A percentile compares a stretch with the other conserved stretches of the same genome.
Evolutionary conservation across 2,329 filamentous ascomycete species (phyloP).

Genomic region (Rhynchosporium agropyri): DNA sequence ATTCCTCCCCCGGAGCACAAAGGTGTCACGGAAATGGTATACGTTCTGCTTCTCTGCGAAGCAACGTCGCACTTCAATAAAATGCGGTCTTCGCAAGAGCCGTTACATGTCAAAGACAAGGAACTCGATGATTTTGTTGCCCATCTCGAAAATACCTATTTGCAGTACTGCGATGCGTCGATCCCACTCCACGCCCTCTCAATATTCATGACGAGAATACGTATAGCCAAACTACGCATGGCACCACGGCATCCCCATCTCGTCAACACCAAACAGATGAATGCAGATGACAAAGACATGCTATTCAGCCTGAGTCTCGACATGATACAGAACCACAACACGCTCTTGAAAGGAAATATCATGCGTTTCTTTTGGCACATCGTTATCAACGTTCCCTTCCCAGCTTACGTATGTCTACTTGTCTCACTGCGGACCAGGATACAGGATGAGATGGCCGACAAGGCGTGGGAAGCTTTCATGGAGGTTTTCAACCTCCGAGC

Average conservation of each 20-base stretch:
- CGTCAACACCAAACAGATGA: slow-evolving; percentile 21
- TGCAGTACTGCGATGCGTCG: slow-evolving; percentile 46
- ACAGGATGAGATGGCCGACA: slow-evolving; percentile 32
- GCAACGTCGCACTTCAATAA: slow-evolving; percentile 30
- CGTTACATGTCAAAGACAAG: slow-evolving; percentile 12
- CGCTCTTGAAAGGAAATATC: slow-evolving; percentile 33
- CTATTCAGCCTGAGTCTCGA: slow-evolving; percentile 24
- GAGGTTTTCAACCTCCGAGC: slow-evolving; percentile 18
- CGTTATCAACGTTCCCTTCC: slow-evolving; percentile 41
- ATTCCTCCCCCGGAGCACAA: slow-evolving; percentile 46
- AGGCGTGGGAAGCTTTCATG: slow-evolving; percentile 34
- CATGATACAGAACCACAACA: slow-evolving; percentile 40
- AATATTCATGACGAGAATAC: slow-evolving; percentile 23
- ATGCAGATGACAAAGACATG: slow-evolving; percentile 25
- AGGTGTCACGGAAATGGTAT: slow-evolving; percentile 51
- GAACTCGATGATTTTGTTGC: slow-evolving; percentile 41
- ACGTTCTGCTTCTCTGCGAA: slow-evolving; percentile 43
- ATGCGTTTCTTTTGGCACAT: slow-evolving; percentile 41
- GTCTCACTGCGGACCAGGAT: slow-evolving; percentile 34
- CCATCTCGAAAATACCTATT: slow-evolving; percentile 45
- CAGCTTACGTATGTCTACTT: slow-evolving; percentile 39
- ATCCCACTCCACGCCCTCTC: slow-evolving; percentile 43
- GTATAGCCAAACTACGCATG: slow-evolving; percentile 33
- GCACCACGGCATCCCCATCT: slow-evolving; percentile 31
- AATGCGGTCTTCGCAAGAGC: slow-evolving; percentile 1